These are phyloP conservation scores for Hamigera avellanea DNA, from an alignment of 495 filamentous ascomycete species.

Conservation along the genomic window DNA sequence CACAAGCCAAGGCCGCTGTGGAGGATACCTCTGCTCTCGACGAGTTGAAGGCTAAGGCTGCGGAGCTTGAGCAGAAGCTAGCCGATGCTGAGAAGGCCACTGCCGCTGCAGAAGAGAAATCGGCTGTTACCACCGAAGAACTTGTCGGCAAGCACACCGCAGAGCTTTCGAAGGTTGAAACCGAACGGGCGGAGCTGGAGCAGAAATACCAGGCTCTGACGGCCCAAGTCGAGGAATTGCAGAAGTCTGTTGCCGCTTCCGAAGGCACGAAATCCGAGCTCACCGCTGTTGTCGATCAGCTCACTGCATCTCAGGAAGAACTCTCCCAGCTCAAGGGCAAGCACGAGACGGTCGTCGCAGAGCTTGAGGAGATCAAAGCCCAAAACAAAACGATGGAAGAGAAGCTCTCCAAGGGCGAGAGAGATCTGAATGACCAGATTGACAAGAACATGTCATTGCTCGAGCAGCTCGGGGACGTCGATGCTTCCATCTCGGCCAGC, in stretches of 20 bases:
- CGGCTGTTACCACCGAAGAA: constrained; percentile 14
- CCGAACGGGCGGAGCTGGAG: constrained; percentile 20
- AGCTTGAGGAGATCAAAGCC: constrained; percentile 21
- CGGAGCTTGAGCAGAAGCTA: constrained; percentile 27
- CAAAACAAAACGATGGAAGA: constrained; percentile 25
- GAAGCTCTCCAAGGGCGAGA: constrained; percentile 24
- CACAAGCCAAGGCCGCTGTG: constrained; percentile 22
- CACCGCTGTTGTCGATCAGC: constrained; percentile 21
- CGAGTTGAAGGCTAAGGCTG: constrained; percentile 21
- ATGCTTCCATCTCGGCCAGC: constrained; percentile 24
- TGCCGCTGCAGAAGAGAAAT: constrained; percentile 16
- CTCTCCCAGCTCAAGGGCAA: constrained; percentile 21
- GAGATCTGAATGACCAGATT: constrained; percentile 31
- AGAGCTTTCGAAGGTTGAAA: constrained; percentile 20
- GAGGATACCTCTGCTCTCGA: constrained; percentile 30
- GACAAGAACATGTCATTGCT: constrained; percentile 39
- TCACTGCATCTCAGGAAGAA: constrained; percentile 24
- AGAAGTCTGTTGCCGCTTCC: constrained; percentile 20
- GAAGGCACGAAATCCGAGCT: constrained; percentile 22
- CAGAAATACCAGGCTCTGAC: constrained; percentile 20
- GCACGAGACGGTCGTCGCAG: constrained; percentile 15
- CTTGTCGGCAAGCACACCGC: constrained; percentile 21
- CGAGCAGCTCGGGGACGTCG: constrained; percentile 31
- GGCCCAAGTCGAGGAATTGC: constrained; percentile 21
- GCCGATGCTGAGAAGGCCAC: constrained; percentile 20